phyloP scores from a whole-genome alignment of 176 grass and related monocot genomes.

The Carex parvula region DNA sequence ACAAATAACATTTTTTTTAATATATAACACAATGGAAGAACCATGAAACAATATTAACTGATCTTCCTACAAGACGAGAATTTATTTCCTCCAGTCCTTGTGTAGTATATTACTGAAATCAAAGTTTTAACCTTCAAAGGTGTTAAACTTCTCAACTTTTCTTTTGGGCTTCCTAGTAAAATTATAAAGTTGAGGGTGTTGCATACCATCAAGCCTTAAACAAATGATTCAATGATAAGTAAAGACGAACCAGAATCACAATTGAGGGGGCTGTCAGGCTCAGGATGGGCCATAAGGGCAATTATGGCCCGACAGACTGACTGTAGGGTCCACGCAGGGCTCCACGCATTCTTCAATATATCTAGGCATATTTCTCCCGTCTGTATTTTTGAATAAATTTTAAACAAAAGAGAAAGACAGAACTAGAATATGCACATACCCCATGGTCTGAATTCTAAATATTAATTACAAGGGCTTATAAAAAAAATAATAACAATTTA shows the following conservation, averaged over 20 bases:
- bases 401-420: background rate
- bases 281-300: conserved; percentile 96
- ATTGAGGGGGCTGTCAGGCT: conserved; percentile 94
- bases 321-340: conserved; percentile 95
- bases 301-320: conserved; percentile 98
- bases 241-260: conserved; percentile 81
- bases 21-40: background rate
- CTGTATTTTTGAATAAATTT: conserved; percentile 32
- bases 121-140: background rate
- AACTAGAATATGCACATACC: background rate
- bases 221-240: conserved; percentile 24
- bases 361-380: conserved; percentile 98
- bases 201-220: background rate
- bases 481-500: background rate
- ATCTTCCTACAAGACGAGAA: background rate
- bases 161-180: background rate
- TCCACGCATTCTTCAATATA: conserved; percentile 99
- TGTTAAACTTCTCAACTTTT: background rate
- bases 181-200: background rate
- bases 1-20: background rate
- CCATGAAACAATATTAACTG: background rate
- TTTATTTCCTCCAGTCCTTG: background rate
- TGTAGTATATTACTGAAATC: background rate
- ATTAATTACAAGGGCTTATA: background rate
- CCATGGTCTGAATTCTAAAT: background rate